Evolutionary conservation across 768 basidiomycete genomes (phyloP), one percentile per base, ranked within the genome.

Genomic region (Jaapia argillacea): DNA sequence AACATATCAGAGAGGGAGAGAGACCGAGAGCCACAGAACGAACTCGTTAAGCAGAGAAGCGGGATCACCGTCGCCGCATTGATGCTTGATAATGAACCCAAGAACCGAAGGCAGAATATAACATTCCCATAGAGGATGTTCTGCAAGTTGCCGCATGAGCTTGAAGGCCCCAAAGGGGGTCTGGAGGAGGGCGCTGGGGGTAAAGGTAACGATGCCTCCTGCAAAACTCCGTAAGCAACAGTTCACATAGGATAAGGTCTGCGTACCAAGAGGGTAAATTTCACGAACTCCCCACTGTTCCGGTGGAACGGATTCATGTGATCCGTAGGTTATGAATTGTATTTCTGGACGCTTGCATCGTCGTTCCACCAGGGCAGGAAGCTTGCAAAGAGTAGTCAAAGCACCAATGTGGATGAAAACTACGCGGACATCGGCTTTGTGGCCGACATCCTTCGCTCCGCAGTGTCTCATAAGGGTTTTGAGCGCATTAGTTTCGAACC

Each of bases 191-290:
- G 75, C 80, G 42, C 63, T 63, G 1, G 85, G 70, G 14, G 79
- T 81, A 46, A 88, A 82, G 1, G 84, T 85, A 2, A 79, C 69
- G 48, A 88, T 60, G 3, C 86, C 86, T 39, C 86, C 86, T 88
- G 45, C 4, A 14, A 22, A 6, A 12, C 20, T 46, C 24, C 24
- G 24, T 41, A 27, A 22, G 31, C 24, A 7, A n/a, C n/a, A 14
- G 36, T 51, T 21, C 20, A 6, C 12, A 26, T 22, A 25, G 31
- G 37, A 21, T 3, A 23, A 21, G 20, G 27, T 26, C 31, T 24
- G 58, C 71, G 40, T 53, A 85, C 85, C 85, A 45, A 74, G 57
- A 28, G 81, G 80, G 53, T 75, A 86, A 7, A 88, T 71, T 48
- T 81, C 79, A 24, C 70, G 67, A 5, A 85, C 51, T n/a, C 72